Conservation (phyloP, 495 filamentous ascomycete genomes). For the Pseudevernia furfuracea region DNA sequence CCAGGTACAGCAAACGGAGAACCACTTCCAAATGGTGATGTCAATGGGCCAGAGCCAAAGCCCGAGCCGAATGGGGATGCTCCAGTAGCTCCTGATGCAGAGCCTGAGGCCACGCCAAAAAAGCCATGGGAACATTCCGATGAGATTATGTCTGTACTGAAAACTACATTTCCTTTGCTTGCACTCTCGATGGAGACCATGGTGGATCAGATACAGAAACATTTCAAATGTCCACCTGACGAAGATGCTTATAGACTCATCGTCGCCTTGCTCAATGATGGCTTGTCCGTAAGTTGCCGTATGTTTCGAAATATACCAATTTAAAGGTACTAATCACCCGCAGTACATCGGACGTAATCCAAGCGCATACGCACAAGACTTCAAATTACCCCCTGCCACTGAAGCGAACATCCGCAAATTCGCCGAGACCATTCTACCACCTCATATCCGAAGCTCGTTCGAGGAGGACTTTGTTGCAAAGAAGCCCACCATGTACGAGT, state of each 20-base stretch:
- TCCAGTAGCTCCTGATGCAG: slow-evolving; percentile 23
- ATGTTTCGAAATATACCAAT: background rate
- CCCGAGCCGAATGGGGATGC: slow-evolving; percentile 39
- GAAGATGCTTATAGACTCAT: slow-evolving; percentile 98
- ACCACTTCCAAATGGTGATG: slow-evolving; percentile 24
- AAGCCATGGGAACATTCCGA: slow-evolving; percentile 95
- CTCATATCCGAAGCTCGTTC: slow-evolving; percentile 87
- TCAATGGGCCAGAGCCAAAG: slow-evolving; percentile 29
- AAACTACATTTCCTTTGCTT: slow-evolving; percentile 91
- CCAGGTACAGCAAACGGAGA: slow-evolving; percentile 48
- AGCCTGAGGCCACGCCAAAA: slow-evolving; percentile 41
- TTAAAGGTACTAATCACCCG: slow-evolving; percentile 5
- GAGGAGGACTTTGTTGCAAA: slow-evolving; percentile 89
- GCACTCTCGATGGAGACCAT: slow-evolving; percentile 98
- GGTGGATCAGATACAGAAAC: slow-evolving; percentile 96
- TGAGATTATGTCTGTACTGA: slow-evolving; percentile 86
- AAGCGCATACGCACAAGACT: slow-evolving; percentile 74
- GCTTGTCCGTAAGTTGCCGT: slow-evolving; percentile 42
- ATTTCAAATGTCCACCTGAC: slow-evolving; percentile 97
- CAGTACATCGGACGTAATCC: slow-evolving; percentile 83
- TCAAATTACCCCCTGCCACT: slow-evolving; percentile 81
- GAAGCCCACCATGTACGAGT: slow-evolving; percentile 93
- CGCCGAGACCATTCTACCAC: slow-evolving; percentile 87
- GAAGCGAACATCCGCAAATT: slow-evolving; percentile 95
- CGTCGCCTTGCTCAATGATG: slow-evolving; percentile 92